Conservation (phyloP, 768 basidiomycete genomes). For the Dictyophora rubrovolvata region DNA sequence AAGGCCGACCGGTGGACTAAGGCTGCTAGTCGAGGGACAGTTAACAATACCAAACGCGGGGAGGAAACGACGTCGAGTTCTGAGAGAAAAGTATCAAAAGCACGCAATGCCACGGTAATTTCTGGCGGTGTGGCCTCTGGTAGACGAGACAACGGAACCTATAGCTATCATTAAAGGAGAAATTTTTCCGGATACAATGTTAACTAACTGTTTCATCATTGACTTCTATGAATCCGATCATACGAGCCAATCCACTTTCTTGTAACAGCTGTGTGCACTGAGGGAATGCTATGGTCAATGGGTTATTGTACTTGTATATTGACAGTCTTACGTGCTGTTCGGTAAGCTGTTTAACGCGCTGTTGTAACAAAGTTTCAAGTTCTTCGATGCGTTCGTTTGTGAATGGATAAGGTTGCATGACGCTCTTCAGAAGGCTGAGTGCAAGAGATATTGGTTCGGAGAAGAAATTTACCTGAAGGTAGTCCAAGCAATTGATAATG, state of each 20-base stretch:
- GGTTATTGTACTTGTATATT: background rate
- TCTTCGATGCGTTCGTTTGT: slow-evolving; percentile 47
- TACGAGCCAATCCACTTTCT: slow-evolving; percentile 29
- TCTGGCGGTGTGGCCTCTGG: slow-evolving; percentile 54
- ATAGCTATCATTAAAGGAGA: slow-evolving; percentile 23
- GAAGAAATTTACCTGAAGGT: slow-evolving; percentile 49
- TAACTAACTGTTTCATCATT: slow-evolving; percentile 24
- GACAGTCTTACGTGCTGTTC: slow-evolving; percentile 65
- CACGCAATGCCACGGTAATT: slow-evolving; percentile 50
- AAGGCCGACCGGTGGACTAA: slow-evolving; percentile 73
- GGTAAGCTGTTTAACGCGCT: slow-evolving; percentile 52
- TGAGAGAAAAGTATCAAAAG: slow-evolving; percentile 81
- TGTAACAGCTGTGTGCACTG: slow-evolving; percentile 28
- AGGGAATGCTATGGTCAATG: background rate
- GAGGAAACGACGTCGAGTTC: slow-evolving; percentile 72
- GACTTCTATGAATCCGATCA: slow-evolving; percentile 25
- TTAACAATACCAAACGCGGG: slow-evolving; percentile 65
- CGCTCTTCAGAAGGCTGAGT: slow-evolving; percentile 31
- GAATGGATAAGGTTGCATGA: slow-evolving; percentile 60
- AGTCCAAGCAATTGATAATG: slow-evolving; percentile 76
- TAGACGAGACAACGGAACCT: slow-evolving; percentile 71
- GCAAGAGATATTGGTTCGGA: background rate
- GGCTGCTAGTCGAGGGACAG: slow-evolving; percentile 52
- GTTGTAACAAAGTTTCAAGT: slow-evolving; percentile 52
- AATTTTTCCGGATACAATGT: slow-evolving; percentile 9